These are phyloP conservation scores for Ajuga chamaepitys DNA, from an alignment of 257 asterid species.

Conservation along the genomic window DNA sequence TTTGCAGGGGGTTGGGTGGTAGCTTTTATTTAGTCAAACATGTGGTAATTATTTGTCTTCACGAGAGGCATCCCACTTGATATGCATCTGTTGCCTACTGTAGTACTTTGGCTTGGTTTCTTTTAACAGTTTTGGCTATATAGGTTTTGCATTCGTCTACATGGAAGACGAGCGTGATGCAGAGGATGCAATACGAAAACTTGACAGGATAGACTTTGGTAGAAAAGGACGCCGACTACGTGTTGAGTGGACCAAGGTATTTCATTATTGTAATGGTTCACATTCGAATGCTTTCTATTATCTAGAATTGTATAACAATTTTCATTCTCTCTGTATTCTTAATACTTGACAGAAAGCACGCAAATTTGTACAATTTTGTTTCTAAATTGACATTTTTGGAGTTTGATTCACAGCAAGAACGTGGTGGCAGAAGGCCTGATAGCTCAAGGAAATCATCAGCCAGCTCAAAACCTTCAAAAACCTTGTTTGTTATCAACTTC, in stretches of 20 bases:
- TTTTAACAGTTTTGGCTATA: conserved; percentile 23
- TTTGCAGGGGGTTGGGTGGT: conserved; percentile 46
- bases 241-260: conserved; percentile 90
- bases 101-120: conserved; percentile 18
- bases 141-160: conserved; percentile 88
- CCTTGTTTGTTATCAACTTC: conserved; percentile 79
- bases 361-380: neutral
- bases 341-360: neutral
- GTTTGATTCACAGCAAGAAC: conserved; percentile 69
- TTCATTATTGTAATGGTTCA: neutral
- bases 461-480: conserved; percentile 69
- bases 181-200: conserved; percentile 84
- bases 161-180: conserved; percentile 98
- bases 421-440: conserved; percentile 68
- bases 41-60: conserved; percentile 30
- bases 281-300: neutral
- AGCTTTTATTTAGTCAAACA: conserved; percentile 27
- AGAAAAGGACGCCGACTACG: conserved; percentile 79
- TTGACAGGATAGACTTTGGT: conserved; percentile 85
- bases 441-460: conserved; percentile 59
- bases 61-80: conserved; percentile 29
- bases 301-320: neutral
- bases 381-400: neutral
- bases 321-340: neutral
- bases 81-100: conserved; percentile 14